Evolutionary conservation across 306 rosid genomes (phyloP).

Genomic region (Quercus robur): DNA sequence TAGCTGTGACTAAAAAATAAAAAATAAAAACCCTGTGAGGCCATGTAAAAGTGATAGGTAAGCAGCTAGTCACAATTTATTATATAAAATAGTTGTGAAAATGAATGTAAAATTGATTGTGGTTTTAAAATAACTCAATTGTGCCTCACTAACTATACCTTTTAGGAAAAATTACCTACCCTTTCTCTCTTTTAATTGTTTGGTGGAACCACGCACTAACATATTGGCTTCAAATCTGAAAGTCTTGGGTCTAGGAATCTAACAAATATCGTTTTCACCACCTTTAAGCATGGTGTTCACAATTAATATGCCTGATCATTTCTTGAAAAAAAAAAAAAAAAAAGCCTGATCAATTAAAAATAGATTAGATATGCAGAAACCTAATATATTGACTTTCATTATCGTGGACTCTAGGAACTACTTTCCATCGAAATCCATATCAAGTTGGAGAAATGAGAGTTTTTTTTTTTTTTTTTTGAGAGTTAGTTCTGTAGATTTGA

Average conservation of each 20-base stretch:
- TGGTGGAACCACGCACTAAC: neutral
- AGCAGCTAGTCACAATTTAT: too few species aligned
- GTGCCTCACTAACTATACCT: neutral
- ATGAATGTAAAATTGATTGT: too few species aligned
- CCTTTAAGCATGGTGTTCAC: neutral
- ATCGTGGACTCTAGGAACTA: neutral
- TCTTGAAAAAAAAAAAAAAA: too few species aligned
- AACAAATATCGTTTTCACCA: constrained; percentile 24
- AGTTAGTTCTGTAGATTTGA: neutral
- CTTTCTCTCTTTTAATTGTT: neutral
- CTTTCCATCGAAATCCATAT: neutral
- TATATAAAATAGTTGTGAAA: too few species aligned
- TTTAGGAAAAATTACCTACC: neutral
- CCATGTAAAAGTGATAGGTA: too few species aligned
- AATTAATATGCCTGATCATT: constrained; percentile 10
- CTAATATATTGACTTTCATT: neutral
- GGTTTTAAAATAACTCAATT: neutral
- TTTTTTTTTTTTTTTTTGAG: neutral
- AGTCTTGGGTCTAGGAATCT: constrained; percentile 4
- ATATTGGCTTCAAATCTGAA: neutral
- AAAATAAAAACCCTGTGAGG: too few species aligned
- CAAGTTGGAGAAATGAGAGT: neutral
- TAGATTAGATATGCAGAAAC: neutral
- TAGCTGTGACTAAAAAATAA: too few species aligned
- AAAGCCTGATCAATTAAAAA: neutral